Evolutionary conservation across 768 basidiomycete genomes (phyloP), one percentile per base, ranked within the genome.

Genomic region (Calocybe indica): DNA sequence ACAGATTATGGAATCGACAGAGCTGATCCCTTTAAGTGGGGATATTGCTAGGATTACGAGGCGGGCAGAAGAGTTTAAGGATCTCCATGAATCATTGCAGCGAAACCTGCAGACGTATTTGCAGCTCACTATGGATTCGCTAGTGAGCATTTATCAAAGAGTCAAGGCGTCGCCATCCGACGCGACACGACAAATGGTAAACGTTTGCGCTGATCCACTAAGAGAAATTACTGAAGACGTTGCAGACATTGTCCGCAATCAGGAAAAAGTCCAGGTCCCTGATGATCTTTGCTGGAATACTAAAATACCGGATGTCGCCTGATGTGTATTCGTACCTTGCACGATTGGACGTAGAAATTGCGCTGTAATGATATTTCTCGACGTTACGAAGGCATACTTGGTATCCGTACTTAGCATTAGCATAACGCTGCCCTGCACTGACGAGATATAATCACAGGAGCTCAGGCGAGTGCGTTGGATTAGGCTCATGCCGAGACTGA

Each of bases 281-380:
- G 48, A 91, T 93, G 78, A 78, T 91, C 48, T 96, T 92, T 66
- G 91, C 88, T 30, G 87, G 88, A 22, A 84, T 90, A 52, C 69
- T 94, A 47, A 86, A 89, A 57, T 94, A 93, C 63, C 79, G 92
- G 50, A 84, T 96, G 82, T 87, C 87, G 31, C 82, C 87, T 14
- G 91, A 95, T 61, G 84, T 92, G 50, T 92, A 94, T 67, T 85
- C 85, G 31, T 90, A 93, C 63, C 72, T 95, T 46, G 88, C 89
- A 9, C 73, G 89, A 49, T 59, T 91, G 53, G 91, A 93, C 54
- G 90, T 93, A 1, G 89, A 90, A 66, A 87, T 90, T 55, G 85
- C 88, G 14, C 70, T 90, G 58, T 89, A 60, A 69, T 55, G 30
- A 15, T 31, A 33, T 42, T 40, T 35, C 37, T 40, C 29, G 41